A percentile compares a stretch with the other conserved stretches of the same genome.
phyloP scores from a whole-genome alignment of 2,329 filamentous ascomycete genomes.

The Trichoderma koningiopsis region DNA sequence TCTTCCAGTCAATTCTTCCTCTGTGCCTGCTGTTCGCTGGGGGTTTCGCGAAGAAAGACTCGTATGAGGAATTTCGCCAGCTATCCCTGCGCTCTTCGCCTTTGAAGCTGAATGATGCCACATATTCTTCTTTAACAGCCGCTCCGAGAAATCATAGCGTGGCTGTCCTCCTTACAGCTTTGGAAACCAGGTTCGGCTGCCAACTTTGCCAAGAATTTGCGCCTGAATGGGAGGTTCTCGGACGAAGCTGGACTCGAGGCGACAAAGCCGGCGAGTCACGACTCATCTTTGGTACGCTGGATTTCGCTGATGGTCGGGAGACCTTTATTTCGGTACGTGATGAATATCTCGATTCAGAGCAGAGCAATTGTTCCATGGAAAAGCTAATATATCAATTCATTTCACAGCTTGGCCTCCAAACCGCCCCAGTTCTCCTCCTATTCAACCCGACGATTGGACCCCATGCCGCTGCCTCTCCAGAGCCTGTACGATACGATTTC shows the following conservation, averaged over 20 bases:
- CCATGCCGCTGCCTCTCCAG: slow-evolving; percentile 68
- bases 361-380: neutral
- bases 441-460: slow-evolving; percentile 85
- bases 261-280: slow-evolving; percentile 74
- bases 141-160: slow-evolving; percentile 81
- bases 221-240: slow-evolving; percentile 87
- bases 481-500: slow-evolving; percentile 84
- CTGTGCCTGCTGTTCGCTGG: slow-evolving; percentile 63
- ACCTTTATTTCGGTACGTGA: slow-evolving; percentile 79
- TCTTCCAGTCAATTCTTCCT: slow-evolving; percentile 64
- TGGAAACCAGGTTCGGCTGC: slow-evolving; percentile 82
- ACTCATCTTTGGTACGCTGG: slow-evolving; percentile 79
- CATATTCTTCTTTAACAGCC: slow-evolving; percentile 74
- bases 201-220: slow-evolving; percentile 87
- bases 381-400: slow-evolving; percentile 4
- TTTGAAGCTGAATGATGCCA: slow-evolving; percentile 74
- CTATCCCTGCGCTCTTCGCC: slow-evolving; percentile 67
- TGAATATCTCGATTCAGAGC: neutral
- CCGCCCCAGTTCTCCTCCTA: slow-evolving; percentile 84
- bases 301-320: slow-evolving; percentile 81
- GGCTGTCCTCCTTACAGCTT: slow-evolving; percentile 81
- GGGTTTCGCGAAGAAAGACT: slow-evolving; percentile 66
- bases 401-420: slow-evolving; percentile 84
- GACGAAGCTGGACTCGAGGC: slow-evolving; percentile 83
- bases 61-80: slow-evolving; percentile 70